Evolutionary conservation across 768 basidiomycete genomes (phyloP).

Genomic region (Pulveroboletus sp.): DNA sequence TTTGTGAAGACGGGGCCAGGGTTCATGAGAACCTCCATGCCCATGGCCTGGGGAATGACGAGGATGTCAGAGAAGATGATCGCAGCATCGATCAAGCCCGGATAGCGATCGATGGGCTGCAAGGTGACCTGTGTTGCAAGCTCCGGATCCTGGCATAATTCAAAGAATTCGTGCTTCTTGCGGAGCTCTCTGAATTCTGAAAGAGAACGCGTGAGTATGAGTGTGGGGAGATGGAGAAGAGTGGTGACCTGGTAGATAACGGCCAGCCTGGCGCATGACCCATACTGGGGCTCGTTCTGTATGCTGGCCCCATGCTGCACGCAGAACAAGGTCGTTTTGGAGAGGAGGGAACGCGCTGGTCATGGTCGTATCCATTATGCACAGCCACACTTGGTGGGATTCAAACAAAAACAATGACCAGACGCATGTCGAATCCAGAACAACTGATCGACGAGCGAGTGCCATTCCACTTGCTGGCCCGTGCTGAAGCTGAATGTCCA

Average conservation of each 20-base stretch:
- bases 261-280: conserved; percentile 97
- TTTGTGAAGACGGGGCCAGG: conserved; percentile 88
- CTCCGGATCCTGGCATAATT: conserved; percentile 88
- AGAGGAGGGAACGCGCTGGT: conserved; percentile 60
- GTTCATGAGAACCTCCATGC: conserved; percentile 93
- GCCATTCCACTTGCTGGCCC: neutral
- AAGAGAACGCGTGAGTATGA: neutral
- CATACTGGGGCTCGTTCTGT: conserved; percentile 95
- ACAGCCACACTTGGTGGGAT: conserved; percentile 11
- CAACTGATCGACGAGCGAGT: conserved; percentile 66
- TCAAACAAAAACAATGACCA: conserved; percentile 11
- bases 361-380: conserved; percentile 25
- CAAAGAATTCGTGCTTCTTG: conserved; percentile 88
- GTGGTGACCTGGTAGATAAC: conserved; percentile 83
- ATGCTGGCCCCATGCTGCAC: conserved; percentile 87
- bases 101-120: conserved; percentile 89
- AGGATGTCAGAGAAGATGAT: conserved; percentile 99
- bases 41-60: conserved; percentile 96
- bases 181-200: conserved; percentile 89
- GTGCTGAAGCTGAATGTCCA: neutral
- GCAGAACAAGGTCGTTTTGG: conserved; percentile 83
- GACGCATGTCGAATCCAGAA: conserved; percentile 55
- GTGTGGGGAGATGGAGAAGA: neutral
- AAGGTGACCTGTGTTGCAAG: conserved; percentile 88
- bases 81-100: conserved; percentile 85